These are phyloP conservation scores for Leishmania arabica DNA, from an alignment of 208 protist species.

Conservation along the genomic window DNA sequence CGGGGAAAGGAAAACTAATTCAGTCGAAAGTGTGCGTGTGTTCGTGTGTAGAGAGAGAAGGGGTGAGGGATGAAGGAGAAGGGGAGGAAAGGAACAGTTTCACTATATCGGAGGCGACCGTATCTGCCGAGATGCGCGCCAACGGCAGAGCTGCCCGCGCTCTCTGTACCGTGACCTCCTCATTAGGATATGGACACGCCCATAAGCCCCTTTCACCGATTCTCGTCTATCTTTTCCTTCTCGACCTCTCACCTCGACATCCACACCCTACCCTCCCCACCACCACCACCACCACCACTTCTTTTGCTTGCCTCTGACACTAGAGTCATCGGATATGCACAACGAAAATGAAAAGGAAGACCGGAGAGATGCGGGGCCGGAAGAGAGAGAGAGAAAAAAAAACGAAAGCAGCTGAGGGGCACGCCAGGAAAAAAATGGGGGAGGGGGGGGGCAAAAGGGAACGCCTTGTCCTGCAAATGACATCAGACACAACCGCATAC, in stretches of 20 bases:
- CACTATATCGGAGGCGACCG: background rate
- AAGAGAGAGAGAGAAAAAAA: background rate
- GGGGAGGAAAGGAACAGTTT: background rate
- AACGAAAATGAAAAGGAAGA: background rate
- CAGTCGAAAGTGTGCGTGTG: background rate
- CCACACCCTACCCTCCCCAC: background rate
- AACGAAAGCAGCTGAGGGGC: background rate
- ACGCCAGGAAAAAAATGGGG: background rate
- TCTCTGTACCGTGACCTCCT: background rate
- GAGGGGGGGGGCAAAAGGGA: background rate
- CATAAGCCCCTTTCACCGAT: background rate
- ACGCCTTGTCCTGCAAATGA: background rate
- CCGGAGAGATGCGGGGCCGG: background rate
- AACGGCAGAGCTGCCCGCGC: background rate
- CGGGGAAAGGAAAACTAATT: background rate
- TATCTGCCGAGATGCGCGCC: background rate
- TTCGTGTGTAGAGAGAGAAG: background rate
- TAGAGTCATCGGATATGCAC: background rate
- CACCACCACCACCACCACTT: background rate
- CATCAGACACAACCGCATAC: background rate
- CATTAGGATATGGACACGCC: background rate
- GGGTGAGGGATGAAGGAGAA: no score
- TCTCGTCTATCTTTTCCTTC: no score
- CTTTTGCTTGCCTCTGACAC: background rate
- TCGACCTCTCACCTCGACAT: background rate